Base-by-base conservation (phyloP, 257 asterid species). In the Gentiana dahurica region DNA sequence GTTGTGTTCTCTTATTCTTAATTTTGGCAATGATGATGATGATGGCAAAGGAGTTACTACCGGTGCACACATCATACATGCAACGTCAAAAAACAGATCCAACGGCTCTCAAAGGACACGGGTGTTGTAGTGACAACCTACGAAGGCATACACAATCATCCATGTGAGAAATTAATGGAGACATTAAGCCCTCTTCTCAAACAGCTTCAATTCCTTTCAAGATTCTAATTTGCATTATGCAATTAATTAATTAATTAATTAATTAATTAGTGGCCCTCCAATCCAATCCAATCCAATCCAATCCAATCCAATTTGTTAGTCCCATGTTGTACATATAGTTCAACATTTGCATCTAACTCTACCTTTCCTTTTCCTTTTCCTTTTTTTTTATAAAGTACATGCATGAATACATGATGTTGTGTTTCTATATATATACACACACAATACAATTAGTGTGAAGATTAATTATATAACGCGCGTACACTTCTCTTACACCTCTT, bases 11-110 rank as follows among this genome's bases (percentile, higher is more conserved):
- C 1, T 32, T 45, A 2, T 2, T 49, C 6, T 13, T 24, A 24
- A 24, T 35, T 44, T 24, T 51, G 38, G 1, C 6, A 35, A 24
- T 56, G 35, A 48, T 52, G 47, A 5, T 48, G 47, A 15, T 64
- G 2, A 15, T 60, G 72, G 63, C 24, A 15, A 81, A 90, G 98
- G 95, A 90, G 98, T 69, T 90, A 90, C 39, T 90, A 90, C 49
- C 89, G 98, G 3, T 90, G 98, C 83, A 87, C 98, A 9, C 95
- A 90, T 60, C 96, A 90, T 34, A 87, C 98, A 0, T 90, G 98
- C 94, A 84, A 76, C 58, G 98, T 90, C 73, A 90, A 90, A 93
- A 90, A 90, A 60, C 98, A 87, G 53, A 90, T 87, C 53, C 98
- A 87, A 72, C 76, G 98, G 65, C 92, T 75, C 3, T 81, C 95